A percentile compares a stretch with the other conserved stretches of the same genome.
Conservation (phyloP, 495 filamentous ascomycete species). For the Podospora pseudoanserina region DNA sequence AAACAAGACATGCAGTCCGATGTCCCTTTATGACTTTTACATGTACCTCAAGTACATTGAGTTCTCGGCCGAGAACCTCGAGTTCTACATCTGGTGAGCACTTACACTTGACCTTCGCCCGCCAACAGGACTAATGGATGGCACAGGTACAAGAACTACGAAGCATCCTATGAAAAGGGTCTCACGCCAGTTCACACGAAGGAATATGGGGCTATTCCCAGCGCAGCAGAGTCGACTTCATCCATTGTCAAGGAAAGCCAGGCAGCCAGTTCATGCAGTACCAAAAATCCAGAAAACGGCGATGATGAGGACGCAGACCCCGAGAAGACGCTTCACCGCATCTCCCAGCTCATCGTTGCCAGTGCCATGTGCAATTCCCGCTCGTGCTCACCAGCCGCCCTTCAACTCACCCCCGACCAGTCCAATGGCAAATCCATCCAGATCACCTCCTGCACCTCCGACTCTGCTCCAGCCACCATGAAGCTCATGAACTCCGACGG, state of each 20-base stretch:
- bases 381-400: slow-evolving; percentile 12
- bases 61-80: slow-evolving; percentile 48
- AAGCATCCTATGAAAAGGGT: slow-evolving; percentile 31
- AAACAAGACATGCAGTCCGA: slow-evolving; percentile 43
- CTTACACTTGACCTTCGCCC: neutral
- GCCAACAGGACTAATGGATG: neutral
- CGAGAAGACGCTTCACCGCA: slow-evolving; percentile 33
- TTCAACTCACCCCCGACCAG: slow-evolving; percentile 11
- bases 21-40: slow-evolving; percentile 41
- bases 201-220: slow-evolving; percentile 25
- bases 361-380: slow-evolving; percentile 30
- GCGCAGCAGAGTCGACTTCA: slow-evolving; percentile 28
- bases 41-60: slow-evolving; percentile 44
- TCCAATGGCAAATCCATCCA: slow-evolving; percentile 11
- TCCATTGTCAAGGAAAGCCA: slow-evolving; percentile 17
- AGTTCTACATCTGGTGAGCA: slow-evolving; percentile 66
- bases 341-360: slow-evolving; percentile 34
- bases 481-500: slow-evolving; percentile 11
- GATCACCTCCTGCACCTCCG: slow-evolving; percentile 1
- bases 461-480: slow-evolving; percentile 3
- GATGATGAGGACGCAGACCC: slow-evolving; percentile 1
- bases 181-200: slow-evolving; percentile 22
- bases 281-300: slow-evolving; percentile 11
- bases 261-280: too few species aligned
- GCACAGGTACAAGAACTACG: slow-evolving; percentile 35